Base-by-base conservation (phyloP, 2,329 filamentous ascomycete genomes). In the Penicillium brasilianum region DNA sequence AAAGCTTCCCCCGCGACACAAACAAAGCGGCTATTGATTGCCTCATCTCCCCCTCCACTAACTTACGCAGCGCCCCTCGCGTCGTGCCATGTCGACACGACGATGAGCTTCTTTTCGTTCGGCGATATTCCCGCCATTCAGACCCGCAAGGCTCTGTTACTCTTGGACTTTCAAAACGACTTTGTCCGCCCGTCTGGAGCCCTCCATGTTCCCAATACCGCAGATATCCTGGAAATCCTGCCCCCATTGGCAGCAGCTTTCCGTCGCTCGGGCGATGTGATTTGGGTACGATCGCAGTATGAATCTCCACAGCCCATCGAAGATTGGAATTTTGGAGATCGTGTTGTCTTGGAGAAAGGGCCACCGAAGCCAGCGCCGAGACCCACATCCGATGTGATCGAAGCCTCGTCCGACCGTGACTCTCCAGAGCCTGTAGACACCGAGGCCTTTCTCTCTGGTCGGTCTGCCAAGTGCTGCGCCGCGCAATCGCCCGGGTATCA, bases 111-210 rank as follows among this genome's bases (percentile, higher is more conserved):
- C 68, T 65, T 76, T 55, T 66, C 72, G 50, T 68, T 74, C 44
- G 69, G 67, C 52, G 60, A 69, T 61, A 61, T 76, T 55, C 84
- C 85, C 16, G 78, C 79, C 57, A 81, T 88, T 61, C 78, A 85
- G 63, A 87, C 85, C 25, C 80, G 84, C 59, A 86, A 87, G 77
- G 94, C 92, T 1, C 83, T 99, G 46, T 81, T 98, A 20, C 80
- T 96, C 18, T 84, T 97, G 65, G 94, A 97, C 71, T 86, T 96
- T 37, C 95, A 98, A 73, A 92, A 96, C 70, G 94, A 97, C 75
- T 97, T 98, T 71, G 80, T 96, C 60, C 83, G 87, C 7, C 78
- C 85, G 1, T 83, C 87, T 54, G 90, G 91, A 57, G 85, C 87
- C 28, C 78, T 97, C 20, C 84, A 87, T 13, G 86, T 93, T 54